Evolutionary conservation across 2,329 filamentous ascomycete species (phyloP), one percentile per base, ranked within the genome.

Genomic region (Fusarium musae): DNA sequence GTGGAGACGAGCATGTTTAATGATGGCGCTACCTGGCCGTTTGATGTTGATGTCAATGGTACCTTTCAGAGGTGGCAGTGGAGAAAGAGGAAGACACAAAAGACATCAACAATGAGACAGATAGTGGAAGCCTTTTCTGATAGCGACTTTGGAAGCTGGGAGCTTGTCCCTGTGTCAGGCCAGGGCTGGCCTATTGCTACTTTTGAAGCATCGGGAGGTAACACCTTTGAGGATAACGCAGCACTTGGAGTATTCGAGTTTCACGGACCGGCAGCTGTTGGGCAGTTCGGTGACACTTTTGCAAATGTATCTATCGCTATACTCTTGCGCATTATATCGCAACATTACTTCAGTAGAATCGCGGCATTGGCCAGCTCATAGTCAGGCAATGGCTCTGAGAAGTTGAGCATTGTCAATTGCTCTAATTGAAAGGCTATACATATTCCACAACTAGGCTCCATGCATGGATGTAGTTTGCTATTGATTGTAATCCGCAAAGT

Each of bases 401-500:
- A 30, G 28, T 30, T 7, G 28, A 9, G 3, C 28, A 30, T 30
- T 30, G 28, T 30, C 28, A 30, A 30, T 30, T 30, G 9, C 7
- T 9, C 8, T 30, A 16, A 11, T 15, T 11, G 15, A 43, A 43
- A 11, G 3, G 9, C 5, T 23, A 23, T 9, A 7, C 28, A 30
- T 30, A 30, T 30, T 30, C 26, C 42, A 26, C n/a, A 26, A 10
- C 28, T 4, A 12, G 4, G 21, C 28, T 50, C 47, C 47, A 6
- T 2, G 28, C 10, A 32, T n/a, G 1, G 30, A 0, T 13, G 9
- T 2, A 9, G 0, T 3, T 17, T 50, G 30, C 2, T 50, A 0
- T 10, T 13, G 47, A 7, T 0, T 19, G 21, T 9, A 23, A 7
- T 34, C 21, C 28, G 0, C 17, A 7, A 23, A 13, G 1, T 3